phyloP scores from a whole-genome alignment of 306 rosid genomes.

The Sophora flavescens region DNA sequence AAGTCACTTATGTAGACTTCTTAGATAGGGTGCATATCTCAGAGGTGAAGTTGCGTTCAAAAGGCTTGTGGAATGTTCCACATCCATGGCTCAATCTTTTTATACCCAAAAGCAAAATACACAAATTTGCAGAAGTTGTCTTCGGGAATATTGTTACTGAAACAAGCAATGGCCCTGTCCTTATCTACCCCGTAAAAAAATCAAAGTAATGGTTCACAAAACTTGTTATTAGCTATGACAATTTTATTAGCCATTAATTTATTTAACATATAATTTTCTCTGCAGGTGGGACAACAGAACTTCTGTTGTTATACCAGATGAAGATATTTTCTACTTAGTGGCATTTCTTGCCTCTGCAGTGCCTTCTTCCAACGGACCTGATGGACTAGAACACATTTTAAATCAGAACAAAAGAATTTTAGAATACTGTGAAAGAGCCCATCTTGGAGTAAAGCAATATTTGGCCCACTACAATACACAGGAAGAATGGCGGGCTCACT shows the following conservation, averaged over 20 bases:
- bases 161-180: constrained; percentile 75
- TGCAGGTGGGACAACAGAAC: constrained; percentile 93
- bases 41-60: constrained; percentile 84
- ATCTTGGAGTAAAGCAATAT: constrained; percentile 88
- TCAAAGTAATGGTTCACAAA: constrained; percentile 62
- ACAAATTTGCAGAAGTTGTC: constrained; percentile 74
- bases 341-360: constrained; percentile 91
- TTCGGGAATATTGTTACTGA: constrained; percentile 81
- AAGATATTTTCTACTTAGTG: constrained; percentile 81
- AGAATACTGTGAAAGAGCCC: constrained; percentile 74
- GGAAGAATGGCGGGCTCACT: constrained; percentile 87
- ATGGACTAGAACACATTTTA: constrained; percentile 83
- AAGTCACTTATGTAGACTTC: constrained; percentile 78
- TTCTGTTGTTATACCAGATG: constrained; percentile 77
- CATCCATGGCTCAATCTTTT: constrained; percentile 99
- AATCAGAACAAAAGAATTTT: constrained; percentile 84
- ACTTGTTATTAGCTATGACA: background rate
- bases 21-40: constrained; percentile 92
- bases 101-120: constrained; percentile 84
- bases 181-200: constrained; percentile 90
- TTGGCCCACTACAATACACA: constrained; percentile 82
- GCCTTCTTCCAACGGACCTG: constrained; percentile 75
- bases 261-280: constrained; percentile 50
- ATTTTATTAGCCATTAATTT: constrained; percentile 3
- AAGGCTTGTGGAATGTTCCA: constrained; percentile 95